Base-by-base conservation (phyloP, 352 stramenopile genomes). In the Globisporangium barbulae region DNA sequence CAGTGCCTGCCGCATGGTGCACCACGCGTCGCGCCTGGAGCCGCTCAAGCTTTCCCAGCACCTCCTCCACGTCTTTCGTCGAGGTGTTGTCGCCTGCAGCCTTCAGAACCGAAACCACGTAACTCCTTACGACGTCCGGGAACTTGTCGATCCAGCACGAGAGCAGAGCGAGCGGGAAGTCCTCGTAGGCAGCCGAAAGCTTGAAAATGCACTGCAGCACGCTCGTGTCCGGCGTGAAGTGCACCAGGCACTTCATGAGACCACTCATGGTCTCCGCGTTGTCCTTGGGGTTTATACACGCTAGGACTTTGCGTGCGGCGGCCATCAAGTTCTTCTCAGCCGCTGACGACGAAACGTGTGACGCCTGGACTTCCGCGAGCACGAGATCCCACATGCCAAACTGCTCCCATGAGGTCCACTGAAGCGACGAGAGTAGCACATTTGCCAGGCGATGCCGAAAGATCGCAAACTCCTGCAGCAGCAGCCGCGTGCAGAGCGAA, bases 381-480 rank as follows among this genome's bases (percentile, higher is more conserved):
- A 93, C 75, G 15, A 94, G 71, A 64, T 94, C 86, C 86, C 86
- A 94, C 61, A 92, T 72, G 1, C 76, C 78, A 48, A 81, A 89
- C 65, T 94, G 86, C 55, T 94, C 84, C 84, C 84, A 94, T 19
- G 86, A 93, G 15, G 68, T 92, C 86, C 86, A 94, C 55, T 88
- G 69, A 13, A 94, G 69, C 17, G 86, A 94, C 30, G 84, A 84
- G 6, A 93, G 67, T 19, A 94, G 63, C 3, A 91, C 74, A 44
- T 85, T 93, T 17, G 84, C 72, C 17, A 92, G 65, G 1, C 81
- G 84, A n/a, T 74, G 82, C 53, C 80, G 79, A 44, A 93, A 85
- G 50, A 95, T 72, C 7, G 76, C 72, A 61, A 93, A 93, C 54
- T 95, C 85, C 42, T 85, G 72, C n/a, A 91, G 76, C 45, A 91